Base-by-base conservation (phyloP, 2,329 filamentous ascomycete genomes). In the Neocatenulostroma microsporum region DNA sequence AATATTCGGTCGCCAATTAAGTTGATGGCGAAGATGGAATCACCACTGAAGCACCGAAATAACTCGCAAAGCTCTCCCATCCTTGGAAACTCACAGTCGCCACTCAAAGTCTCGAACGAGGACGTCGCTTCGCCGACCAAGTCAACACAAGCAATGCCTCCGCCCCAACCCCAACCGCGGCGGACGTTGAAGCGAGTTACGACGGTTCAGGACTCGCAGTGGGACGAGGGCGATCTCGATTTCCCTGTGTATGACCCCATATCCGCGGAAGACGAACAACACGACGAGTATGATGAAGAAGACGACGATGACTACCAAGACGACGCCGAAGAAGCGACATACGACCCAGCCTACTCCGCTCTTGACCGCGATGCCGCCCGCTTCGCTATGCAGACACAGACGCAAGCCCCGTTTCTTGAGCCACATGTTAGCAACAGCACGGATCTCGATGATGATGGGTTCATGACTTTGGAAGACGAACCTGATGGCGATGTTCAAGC, bases 341-440 rank as follows among this genome's bases (percentile, higher is more conserved):
- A 42, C 34, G 48, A 52, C 27, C 49, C 49, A 25, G 47, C 39
- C 5, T 37, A 37, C 34, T 39, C 44, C 11, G 49, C 49, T n/a
- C 38, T 52, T 2, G 48, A 52, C 11, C 40, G 49, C 20, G 49
- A 52, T 21, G 49, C 49, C 15, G 42, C 44, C 5, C 42, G 49
- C 6, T 50, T 44, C 20, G 15, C 27, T 13, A 27, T 19, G 5
- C 34, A 33, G 33, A 47, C 44, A n/a, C 45, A 47, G 21, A 49
- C 36, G 7, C 42, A 48, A 25, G 24, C 19, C 3, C 5, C 9
- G 14, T 9, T 17, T 10, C 23, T 36, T 9, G 30, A 34, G 20
- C 26, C 17, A 11, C 24, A 37, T 14, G 17, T 28, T 15, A 41
- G 39, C 30, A 41, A 34, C 18, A 32, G 37, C 17, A 35, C 33